Base-by-base conservation (phyloP, 495 filamentous ascomycete species). In the Chaetomium fimeti region DNA sequence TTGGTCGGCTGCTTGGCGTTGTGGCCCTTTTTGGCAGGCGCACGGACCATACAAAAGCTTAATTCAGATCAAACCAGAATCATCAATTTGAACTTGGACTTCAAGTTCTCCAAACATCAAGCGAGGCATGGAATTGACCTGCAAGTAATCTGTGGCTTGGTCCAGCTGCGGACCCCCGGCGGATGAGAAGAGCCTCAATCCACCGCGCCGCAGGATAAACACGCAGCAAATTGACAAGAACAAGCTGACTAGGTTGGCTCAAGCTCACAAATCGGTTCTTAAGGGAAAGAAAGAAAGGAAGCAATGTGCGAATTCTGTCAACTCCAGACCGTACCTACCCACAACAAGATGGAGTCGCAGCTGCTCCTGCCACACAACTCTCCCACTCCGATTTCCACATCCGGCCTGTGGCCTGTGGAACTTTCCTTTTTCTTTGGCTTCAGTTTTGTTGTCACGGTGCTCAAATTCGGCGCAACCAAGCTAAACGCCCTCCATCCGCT, bases 1-100 rank as follows among this genome's bases (percentile, higher is more conserved):
- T 36, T 36, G 32, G 32, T 36, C 32, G 32, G 32, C 32, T 36
- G 32, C 61, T 53, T 59, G 52, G 52, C 61, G 25, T 42, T 11
- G 25, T 5, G 32, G 15, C 16, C 11, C 3, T 18, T 27, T 25
- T 16, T 20, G 47, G 62, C 25, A 40, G 47, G 62, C 20, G 45
- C 62, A 64, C 62, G 54, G 54, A 45, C 62, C 62, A 58, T 36
- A 38, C 55, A 49, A 64, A 63, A 64, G 54, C 62, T 64, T 58
- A 57, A 57, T 58, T 64, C 62, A 22, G 40, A 24, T 7, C 16
- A 45, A 52, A 8, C n/a, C 51, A 24, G 6, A 20, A 15, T 57
- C 61, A 27, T 13, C 43, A 25, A 22, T 53, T 47, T 5, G 32
- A 32, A 7, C 42, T 45, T 4, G 29, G 29, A 32, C 3, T 4